phyloP scores from a whole-genome alignment of 441 rosid genomes.

The Aquilaria agallochum region DNA sequence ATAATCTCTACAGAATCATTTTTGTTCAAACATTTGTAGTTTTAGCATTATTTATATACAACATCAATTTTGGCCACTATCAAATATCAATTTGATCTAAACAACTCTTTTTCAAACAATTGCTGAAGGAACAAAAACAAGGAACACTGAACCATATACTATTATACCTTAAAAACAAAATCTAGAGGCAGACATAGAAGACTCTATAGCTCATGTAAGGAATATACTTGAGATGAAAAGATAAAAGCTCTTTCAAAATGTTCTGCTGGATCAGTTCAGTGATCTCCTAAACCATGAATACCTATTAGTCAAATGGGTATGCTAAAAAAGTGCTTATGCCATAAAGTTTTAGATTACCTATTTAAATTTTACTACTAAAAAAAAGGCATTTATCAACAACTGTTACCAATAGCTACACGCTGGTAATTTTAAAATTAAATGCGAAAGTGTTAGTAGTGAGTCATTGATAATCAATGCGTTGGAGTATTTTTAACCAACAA shows the following conservation, averaged over 20 bases:
- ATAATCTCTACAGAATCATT: no score
- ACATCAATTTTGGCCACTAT: no score
- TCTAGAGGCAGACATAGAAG: conserved; percentile 33
- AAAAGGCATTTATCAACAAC: no score
- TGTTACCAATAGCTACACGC: no score
- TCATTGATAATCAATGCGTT: no score
- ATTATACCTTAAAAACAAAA: conserved; percentile 38
- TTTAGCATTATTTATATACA: no score
- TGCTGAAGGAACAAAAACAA: conserved; percentile 48
- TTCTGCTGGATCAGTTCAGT: conserved; percentile 27
- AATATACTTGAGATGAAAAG: conserved; percentile 28
- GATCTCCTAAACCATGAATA: conserved; percentile 34
- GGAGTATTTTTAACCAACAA: no score
- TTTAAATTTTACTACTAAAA: neutral
- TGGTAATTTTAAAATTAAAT: no score
- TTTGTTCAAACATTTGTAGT: no score
- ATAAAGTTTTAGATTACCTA: conserved; percentile 23
- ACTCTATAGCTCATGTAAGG: conserved; percentile 30
- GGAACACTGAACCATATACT: conserved; percentile 51
- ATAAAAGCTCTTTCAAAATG: conserved; percentile 38
- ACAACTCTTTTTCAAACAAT: no score
- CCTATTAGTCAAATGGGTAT: conserved; percentile 24
- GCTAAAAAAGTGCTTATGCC: neutral
- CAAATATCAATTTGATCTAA: no score
- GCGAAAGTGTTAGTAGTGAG: no score